Evolutionary conservation across 345 rosid species (phyloP).

Genomic region (Salix brachista): DNA sequence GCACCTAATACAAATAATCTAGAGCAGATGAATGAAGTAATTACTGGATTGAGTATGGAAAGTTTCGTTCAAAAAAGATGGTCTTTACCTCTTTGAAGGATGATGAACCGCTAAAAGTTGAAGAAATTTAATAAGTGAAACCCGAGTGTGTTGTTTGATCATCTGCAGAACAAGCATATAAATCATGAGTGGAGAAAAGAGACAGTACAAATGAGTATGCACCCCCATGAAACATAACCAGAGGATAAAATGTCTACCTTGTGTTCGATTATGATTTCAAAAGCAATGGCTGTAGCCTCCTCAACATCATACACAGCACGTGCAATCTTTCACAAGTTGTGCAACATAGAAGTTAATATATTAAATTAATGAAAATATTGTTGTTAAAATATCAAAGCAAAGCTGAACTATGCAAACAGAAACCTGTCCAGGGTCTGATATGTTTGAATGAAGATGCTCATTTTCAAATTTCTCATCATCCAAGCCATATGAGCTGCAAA

Average conservation of each 20-base stretch:
- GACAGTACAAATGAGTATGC: not conserved
- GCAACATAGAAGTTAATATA: slow-evolving; percentile 20
- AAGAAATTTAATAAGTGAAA: slow-evolving; percentile 69
- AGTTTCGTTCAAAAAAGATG: slow-evolving; percentile 6
- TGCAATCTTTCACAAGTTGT: slow-evolving; percentile 53
- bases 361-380: not conserved
- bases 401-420: slow-evolving; percentile 17
- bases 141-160: slow-evolving; percentile 72
- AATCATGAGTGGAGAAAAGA: not conserved
- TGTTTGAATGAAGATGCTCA: slow-evolving; percentile 58
- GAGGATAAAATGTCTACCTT: slow-evolving; percentile 45
- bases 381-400: not conserved
- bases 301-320: slow-evolving; percentile 84
- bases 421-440: slow-evolving; percentile 82
- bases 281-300: slow-evolving; percentile 81
- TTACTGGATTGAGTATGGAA: slow-evolving; percentile 13
- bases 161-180: slow-evolving; percentile 39
- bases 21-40: slow-evolving; percentile 28
- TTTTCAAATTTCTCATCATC: slow-evolving; percentile 80
- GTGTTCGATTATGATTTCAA: slow-evolving; percentile 68
- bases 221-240: not conserved
- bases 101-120: slow-evolving; percentile 91
- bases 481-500: slow-evolving; percentile 67
- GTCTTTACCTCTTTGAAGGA: slow-evolving; percentile 77
- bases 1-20: slow-evolving; percentile 57